These are phyloP conservation scores for Colletotrichum eleusines DNA, from an alignment of 2,329 filamentous ascomycete species.

Conservation along the genomic window DNA sequence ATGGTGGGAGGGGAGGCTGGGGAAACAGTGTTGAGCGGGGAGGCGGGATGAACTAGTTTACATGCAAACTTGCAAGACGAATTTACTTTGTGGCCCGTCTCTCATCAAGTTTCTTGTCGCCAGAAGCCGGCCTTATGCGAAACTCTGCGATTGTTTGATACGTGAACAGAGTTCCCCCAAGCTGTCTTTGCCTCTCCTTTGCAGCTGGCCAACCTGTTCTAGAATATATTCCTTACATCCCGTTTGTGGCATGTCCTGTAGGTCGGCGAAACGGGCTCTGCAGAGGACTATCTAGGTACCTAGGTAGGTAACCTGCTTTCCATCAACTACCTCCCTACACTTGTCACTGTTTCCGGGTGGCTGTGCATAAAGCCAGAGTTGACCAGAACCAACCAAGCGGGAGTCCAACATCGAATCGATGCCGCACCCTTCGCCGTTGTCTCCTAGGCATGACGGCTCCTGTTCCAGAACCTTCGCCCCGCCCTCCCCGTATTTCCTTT, in stretches of 20 bases:
- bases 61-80: background rate
- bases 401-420: background rate
- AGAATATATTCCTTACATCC: background rate
- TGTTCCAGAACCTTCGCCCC: background rate
- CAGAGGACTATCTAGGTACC: background rate
- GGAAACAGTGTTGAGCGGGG: conserved; percentile 1
- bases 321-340: background rate
- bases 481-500: background rate
- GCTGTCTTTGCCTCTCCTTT: background rate
- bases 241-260: background rate
- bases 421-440: background rate
- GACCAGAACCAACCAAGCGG: no score
- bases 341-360: conserved; percentile 5
- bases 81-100: background rate
- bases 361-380: conserved; percentile 5
- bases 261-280: background rate
- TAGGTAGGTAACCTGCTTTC: background rate
- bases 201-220: background rate
- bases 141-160: background rate
- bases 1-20: conserved; percentile 8
- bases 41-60: background rate
- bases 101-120: background rate
- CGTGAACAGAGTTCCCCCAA: background rate
- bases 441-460: background rate
- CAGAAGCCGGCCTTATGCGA: background rate